Evolutionary conservation across 257 asterid genomes (phyloP), one percentile per base, ranked within the genome.

Genomic region (Fraxinus quadrangulata): DNA sequence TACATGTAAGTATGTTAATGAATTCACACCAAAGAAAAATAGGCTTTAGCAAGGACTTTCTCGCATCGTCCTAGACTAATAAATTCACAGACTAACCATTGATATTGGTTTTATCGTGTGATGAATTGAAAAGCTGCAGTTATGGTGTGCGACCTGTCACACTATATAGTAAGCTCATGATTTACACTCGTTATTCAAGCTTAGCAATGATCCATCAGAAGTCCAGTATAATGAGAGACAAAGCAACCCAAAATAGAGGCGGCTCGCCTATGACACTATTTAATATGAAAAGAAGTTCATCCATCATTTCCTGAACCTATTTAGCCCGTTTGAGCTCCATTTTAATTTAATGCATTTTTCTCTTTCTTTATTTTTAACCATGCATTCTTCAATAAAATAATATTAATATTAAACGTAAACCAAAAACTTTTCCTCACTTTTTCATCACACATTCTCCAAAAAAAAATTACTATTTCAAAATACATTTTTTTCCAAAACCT

Each of bases 121-220:
- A 33, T 16, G 72, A 39, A 51, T 33, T 70, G 16, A 23, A 34
- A 77, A 70, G 40, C 61, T 70, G 63, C 40, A 40, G 5, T 39
- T 4, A 75, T 24, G 63, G 70, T 19, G 69, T 56, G n/a, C 23
- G 70, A 69, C 74, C 56, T 68, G 69, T 26, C 36, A 26, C 36
- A 4, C 36, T 56, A 56, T n/a, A 2, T 1, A 2, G 66, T 9
- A 66, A 67, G 73, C 72, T 26, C 40, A 11, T 24, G 72, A 56
- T 28, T 49, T 31, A 47, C 33, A 11, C 59, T 40, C 69, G 17
- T 63, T 24, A 54, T 68, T 59, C 23, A n/a, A 33, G 68, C 19
- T 5, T 17, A 47, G 56, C 34, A n/a, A 49, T 72, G 69, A 51
- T 66, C 23, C 34, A 54, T 47, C n/a, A 28, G 66, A 72, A 11